phyloP scores from a whole-genome alignment of 192 early-diverging fungal genomes.

The Coemansia sp. region DNA sequence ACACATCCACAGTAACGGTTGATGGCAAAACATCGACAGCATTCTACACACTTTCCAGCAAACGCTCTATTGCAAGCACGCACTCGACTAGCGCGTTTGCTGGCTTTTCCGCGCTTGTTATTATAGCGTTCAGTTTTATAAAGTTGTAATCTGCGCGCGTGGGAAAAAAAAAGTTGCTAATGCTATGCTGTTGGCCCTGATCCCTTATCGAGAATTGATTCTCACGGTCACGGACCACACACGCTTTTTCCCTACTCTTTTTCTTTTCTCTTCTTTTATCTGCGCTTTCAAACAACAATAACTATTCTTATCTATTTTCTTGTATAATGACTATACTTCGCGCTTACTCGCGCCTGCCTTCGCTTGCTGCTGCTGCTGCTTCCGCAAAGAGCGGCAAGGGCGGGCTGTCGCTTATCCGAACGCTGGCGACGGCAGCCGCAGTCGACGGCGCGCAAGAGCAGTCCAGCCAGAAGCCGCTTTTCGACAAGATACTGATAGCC shows the following conservation, averaged over 20 bases:
- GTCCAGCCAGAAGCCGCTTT: conserved; percentile 26
- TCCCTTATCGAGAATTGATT: too few species aligned
- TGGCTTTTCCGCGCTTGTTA: too few species aligned
- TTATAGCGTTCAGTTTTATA: too few species aligned
- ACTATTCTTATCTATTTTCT: too few species aligned
- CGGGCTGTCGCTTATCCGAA: not conserved
- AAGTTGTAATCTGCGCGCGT: too few species aligned
- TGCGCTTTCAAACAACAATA: too few species aligned
- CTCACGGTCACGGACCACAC: not conserved
- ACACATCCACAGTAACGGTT: not conserved
- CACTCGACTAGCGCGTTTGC: not conserved
- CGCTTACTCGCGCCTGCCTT: not conserved
- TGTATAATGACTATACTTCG: not conserved
- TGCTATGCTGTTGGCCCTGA: too few species aligned
- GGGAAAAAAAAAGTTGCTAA: too few species aligned
- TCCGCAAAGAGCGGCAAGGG: not conserved
- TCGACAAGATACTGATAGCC: conserved; percentile 93
- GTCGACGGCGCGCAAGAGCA: conserved; percentile 4
- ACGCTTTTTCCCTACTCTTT: not conserved
- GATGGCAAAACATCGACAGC: not conserved
- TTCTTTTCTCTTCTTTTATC: not conserved
- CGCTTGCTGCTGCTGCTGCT: not conserved
- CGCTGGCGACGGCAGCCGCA: not conserved
- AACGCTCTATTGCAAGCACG: not conserved
- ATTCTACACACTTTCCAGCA: not conserved